Conservation (phyloP, 1,284 basidiomycete species). For the Boletus sp. region DNA sequence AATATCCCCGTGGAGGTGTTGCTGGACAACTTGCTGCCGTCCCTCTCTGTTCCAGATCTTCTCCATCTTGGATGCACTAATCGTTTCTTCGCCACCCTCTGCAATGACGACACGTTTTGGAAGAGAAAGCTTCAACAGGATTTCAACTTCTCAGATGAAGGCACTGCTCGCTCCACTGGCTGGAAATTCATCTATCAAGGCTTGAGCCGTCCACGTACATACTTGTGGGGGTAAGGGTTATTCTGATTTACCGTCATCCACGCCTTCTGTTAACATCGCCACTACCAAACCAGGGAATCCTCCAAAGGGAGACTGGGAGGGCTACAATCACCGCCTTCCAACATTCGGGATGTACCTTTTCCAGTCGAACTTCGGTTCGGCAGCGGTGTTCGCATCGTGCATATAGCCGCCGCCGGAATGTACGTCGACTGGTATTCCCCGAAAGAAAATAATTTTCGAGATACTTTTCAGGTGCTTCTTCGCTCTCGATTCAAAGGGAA, state of each 20-base stretch:
- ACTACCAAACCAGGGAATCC: constrained; percentile 46
- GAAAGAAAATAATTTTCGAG: constrained; percentile 3
- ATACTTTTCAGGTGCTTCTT: constrained; percentile 67
- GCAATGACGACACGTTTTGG: constrained; percentile 81
- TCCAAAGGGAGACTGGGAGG: constrained; percentile 62
- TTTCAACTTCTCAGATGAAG: constrained; percentile 72
- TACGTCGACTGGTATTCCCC: constrained; percentile 35
- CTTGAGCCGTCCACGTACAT: constrained; percentile 57
- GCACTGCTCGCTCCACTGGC: constrained; percentile 68
- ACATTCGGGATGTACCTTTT: constrained; percentile 50
- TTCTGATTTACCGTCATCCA: not conserved
- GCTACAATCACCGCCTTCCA: constrained; percentile 36
- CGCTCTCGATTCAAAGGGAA: constrained; percentile 72
- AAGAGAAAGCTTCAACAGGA: constrained; percentile 67
- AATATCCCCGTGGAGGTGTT: constrained; percentile 72
- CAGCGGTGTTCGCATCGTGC: constrained; percentile 64
- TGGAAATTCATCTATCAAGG: constrained; percentile 81
- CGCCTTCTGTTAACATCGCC: not conserved
- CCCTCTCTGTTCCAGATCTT: constrained; percentile 58
- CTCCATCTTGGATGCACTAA: constrained; percentile 55
- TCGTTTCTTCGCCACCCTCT: constrained; percentile 55
- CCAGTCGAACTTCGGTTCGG: constrained; percentile 57
- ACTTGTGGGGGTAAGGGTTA: constrained; percentile 75
- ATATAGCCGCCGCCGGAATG: constrained; percentile 79
- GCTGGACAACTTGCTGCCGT: constrained; percentile 69